Conservation (phyloP, 352 stramenopile genomes). For the Plasmopara viticola region DNA sequence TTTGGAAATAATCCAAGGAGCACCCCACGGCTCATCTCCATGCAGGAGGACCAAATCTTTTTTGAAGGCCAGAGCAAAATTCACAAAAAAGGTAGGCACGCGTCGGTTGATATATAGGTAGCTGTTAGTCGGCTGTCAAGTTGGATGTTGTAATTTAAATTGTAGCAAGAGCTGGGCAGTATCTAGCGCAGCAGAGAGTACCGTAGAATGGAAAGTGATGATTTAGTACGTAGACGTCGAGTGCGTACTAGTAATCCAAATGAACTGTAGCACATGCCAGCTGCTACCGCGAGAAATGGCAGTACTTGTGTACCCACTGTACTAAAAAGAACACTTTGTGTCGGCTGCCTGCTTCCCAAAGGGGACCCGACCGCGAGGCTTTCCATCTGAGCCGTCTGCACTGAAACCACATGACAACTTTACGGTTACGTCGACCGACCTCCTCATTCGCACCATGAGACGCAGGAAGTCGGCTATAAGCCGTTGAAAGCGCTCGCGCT, state of each 20-base stretch:
- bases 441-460: neutral
- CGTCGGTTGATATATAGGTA: neutral
- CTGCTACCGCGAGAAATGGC: neutral
- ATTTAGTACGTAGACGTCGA: too few species aligned
- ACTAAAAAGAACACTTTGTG: neutral
- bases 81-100: slow-evolving; percentile 1
- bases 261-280: neutral
- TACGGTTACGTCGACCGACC: slow-evolving; percentile 8
- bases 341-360: neutral
- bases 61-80: slow-evolving; percentile 15
- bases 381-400: slow-evolving; percentile 22
- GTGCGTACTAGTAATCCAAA: neutral
- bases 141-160: neutral
- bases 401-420: slow-evolving; percentile 4
- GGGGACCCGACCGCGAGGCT: slow-evolving; percentile 7
- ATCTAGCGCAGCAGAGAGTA: neutral
- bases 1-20: slow-evolving; percentile 11
- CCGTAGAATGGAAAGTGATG: too few species aligned
- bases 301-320: neutral
- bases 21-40: slow-evolving; percentile 7
- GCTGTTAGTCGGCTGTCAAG: neutral
- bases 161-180: neutral
- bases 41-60: slow-evolving; percentile 12
- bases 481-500: neutral
- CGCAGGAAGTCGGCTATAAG: slow-evolving; percentile 5